Conservation (phyloP, 2,329 filamentous ascomycete species). For the Sarocladiaceae sp. region DNA sequence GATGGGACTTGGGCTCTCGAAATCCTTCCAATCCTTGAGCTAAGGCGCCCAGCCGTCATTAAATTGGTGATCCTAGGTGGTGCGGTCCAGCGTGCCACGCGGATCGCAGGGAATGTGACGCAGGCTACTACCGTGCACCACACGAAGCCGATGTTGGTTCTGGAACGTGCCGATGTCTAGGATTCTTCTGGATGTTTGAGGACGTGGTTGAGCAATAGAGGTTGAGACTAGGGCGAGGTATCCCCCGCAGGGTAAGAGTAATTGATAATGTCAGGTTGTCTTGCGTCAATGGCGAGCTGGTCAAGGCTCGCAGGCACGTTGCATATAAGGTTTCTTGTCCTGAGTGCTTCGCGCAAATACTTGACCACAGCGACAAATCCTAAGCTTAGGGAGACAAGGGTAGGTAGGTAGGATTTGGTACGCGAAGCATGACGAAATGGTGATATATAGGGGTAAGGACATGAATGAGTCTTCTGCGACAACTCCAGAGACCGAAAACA, state of each 20-base stretch:
- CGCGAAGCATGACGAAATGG: too few relatives aligned
- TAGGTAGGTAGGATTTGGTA: too few relatives aligned
- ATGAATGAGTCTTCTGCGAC: too few relatives aligned
- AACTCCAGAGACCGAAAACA: too few relatives aligned
- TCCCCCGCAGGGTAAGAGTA: too few relatives aligned
- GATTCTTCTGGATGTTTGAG: neutral
- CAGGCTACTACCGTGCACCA: neutral
- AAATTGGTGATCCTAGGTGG: neutral
- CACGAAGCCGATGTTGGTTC: neutral
- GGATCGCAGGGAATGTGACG: slow-evolving; percentile 4
- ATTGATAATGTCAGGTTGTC: neutral
- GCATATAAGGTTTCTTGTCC: too few relatives aligned
- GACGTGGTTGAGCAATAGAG: neutral
- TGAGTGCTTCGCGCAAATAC: too few relatives aligned
- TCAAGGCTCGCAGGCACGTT: neutral
- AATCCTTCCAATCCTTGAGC: neutral
- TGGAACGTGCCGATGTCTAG: slow-evolving; percentile 4
- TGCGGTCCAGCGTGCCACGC: slow-evolving; percentile 7
- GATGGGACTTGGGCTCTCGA: too few relatives aligned
- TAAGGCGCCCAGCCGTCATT: neutral
- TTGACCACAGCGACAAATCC: too few relatives aligned
- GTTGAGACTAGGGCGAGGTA: neutral
- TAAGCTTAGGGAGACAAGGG: neutral
- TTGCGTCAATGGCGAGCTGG: neutral
- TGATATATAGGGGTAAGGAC: too few relatives aligned